Evolutionary conservation across 179 eudicot species (phyloP).

Genomic region (Silene vulgaris): DNA sequence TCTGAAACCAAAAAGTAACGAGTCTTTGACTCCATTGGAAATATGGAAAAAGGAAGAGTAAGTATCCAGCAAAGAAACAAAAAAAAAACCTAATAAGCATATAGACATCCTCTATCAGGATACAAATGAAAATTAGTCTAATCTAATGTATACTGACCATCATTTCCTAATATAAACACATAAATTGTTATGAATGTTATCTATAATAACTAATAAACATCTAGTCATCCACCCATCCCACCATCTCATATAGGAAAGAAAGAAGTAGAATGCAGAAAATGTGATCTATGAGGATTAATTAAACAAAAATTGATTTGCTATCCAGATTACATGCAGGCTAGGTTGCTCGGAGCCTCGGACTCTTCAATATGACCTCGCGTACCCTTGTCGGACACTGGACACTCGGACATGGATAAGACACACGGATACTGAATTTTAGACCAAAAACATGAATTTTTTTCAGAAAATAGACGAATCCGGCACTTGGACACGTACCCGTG

Average conservation of each 20-base stretch:
- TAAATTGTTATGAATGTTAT: background rate
- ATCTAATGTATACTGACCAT: constrained; percentile 4
- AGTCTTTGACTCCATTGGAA: too few species aligned
- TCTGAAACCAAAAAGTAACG: too few species aligned
- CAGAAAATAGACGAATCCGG: too few species aligned
- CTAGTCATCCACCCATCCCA: constrained; percentile 14
- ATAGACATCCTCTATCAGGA: constrained; percentile 9
- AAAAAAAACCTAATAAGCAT: background rate
- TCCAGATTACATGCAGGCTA: constrained; percentile 9
- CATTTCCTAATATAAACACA: constrained; percentile 7
- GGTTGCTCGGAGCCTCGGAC: too few species aligned
- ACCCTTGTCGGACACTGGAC: too few species aligned
- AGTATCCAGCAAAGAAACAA: background rate
- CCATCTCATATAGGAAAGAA: constrained; percentile 7
- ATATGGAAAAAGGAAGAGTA: too few species aligned
- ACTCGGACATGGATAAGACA: too few species aligned
- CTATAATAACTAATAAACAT: background rate
- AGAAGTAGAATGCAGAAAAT: background rate
- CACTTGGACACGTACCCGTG: too few species aligned
- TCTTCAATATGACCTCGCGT: too few species aligned
- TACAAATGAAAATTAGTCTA: background rate
- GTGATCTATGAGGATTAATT: background rate
- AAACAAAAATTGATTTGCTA: constrained; percentile 19
- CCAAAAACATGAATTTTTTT: too few species aligned
- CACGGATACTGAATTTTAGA: too few species aligned